Percentiles rank a stretch among this genome's conserved stretches.
These are phyloP conservation scores for Cyclostephanos invisitatus DNA, from an alignment of 108 stramenopile species.

Conservation along the genomic window DNA sequence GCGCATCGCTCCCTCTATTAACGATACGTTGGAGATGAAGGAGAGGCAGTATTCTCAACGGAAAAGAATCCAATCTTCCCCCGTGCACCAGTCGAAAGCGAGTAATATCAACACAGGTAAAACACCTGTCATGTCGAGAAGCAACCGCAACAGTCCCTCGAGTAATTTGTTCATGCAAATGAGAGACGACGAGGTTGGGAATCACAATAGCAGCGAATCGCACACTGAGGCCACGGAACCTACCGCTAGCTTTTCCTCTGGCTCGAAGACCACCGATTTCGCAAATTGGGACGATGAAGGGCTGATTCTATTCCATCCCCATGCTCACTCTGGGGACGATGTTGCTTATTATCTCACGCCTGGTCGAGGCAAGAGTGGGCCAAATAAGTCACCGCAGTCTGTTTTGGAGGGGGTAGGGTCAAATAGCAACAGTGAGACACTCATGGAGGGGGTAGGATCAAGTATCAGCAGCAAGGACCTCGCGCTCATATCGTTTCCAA, in stretches of 20 bases:
- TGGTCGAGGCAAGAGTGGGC: neutral
- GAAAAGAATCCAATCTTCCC: neutral
- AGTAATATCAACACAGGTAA: neutral
- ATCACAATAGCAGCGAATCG: neutral
- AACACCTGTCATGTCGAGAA: neutral
- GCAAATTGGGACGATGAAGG: neutral
- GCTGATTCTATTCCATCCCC: neutral
- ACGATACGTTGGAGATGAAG: neutral
- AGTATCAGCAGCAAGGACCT: neutral
- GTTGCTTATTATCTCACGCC: constrained; percentile 1
- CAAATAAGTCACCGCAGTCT: neutral
- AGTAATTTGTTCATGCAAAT: constrained; percentile 6
- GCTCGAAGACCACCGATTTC: neutral
- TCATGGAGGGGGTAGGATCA: no score
- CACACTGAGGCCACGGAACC: neutral
- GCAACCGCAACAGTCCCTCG: neutral
- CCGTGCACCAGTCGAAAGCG: neutral
- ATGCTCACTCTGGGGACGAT: neutral
- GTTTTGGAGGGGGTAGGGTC: neutral
- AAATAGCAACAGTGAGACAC: neutral
- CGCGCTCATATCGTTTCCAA: neutral
- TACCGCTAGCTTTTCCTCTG: neutral
- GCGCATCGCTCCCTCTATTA: neutral
- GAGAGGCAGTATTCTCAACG: neutral
- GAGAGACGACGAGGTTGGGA: constrained; percentile 5